Base-by-base conservation (phyloP, 805 yeast species). In the Lipomyces lipofer region DNA sequence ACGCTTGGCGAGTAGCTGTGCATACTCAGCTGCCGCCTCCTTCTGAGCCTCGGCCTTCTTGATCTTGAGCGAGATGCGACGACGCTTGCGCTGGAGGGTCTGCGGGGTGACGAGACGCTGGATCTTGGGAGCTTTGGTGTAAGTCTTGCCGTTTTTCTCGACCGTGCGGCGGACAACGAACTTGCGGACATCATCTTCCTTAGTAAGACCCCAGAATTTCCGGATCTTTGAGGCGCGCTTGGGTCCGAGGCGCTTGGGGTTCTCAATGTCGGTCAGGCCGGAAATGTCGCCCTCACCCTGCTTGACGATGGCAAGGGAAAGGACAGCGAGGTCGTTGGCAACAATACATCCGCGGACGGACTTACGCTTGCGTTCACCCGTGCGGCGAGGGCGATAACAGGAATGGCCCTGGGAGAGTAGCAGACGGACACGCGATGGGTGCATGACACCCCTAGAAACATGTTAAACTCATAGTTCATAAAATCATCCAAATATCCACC, bases 141-240 rank as follows among this genome's bases (percentile, higher is more conserved):
- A 94, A 73, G 89, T 85, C 86, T 88, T 89, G 86, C 94, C 95
- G 81, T 85, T 85, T 61, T 60, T 60, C 58, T 60, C 61, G 69
- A 94, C 86, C 78, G 92, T 97, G 82, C 99, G 91, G 84, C 98
- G 94, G 75, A 94, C 85, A 70, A 94, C 99, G 79, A 83, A 94
- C 79, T 82, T 79, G 76, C 88, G 84, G 66, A 87, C 92, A 72
- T 88, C 95, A 72, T 87, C 95, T 77, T 87, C 95, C 82, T 88
- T 87, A 79, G 95, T 75, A 72, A 89, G 86, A 81, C 97, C 98
- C 75, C 88, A 94, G 96, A 94, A 94, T 81, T 94, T 92, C 87
- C 98, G 91, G 79, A 94, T 94, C 92, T 92, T 80, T 95, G 90
- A 92, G 75, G 99, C 99, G 87, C 99, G 90, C 95, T 94, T 94